phyloP scores from a whole-genome alignment of 2,329 filamentous ascomycete genomes.

The Fusarium compactum region DNA sequence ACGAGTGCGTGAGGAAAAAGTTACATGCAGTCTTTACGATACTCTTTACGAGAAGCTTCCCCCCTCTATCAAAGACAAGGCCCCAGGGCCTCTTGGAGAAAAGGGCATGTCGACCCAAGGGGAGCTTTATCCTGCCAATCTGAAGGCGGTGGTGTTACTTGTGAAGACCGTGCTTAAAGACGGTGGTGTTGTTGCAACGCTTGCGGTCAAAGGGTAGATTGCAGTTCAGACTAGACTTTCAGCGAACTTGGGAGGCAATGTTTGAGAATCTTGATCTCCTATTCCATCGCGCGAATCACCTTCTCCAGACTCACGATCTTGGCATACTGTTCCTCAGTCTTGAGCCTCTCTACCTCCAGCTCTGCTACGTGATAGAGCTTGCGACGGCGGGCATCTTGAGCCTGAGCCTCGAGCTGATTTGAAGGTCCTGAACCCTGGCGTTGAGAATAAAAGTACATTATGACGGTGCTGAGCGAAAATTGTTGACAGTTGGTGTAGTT shows the following conservation, averaged over 20 bases:
- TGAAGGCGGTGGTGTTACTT: background rate
- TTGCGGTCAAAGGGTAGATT: background rate
- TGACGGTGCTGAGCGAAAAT: too few relatives aligned
- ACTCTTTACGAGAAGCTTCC: background rate
- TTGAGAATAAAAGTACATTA: too few relatives aligned
- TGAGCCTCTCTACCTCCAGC: too few relatives aligned
- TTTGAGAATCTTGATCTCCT: background rate
- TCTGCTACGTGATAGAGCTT: too few relatives aligned
- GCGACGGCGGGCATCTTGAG: too few relatives aligned
- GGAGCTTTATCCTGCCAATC: background rate
- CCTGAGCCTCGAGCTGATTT: too few relatives aligned
- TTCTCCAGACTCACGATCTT: too few relatives aligned
- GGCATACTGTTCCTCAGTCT: too few relatives aligned
- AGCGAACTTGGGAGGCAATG: background rate
- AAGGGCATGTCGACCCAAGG: background rate
- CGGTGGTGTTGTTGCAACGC: background rate
- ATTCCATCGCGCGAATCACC: too few relatives aligned
- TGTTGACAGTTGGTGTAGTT: too few relatives aligned
- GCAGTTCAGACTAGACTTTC: background rate
- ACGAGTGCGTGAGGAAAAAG: background rate
- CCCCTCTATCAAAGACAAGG: background rate
- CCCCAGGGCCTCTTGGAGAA: background rate
- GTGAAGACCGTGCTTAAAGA: background rate
- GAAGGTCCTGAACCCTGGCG: too few relatives aligned
- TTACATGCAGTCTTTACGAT: constrained; percentile 1